Conservation (phyloP, 495 filamentous ascomycete species). For the Penicillium flavigenum region DNA sequence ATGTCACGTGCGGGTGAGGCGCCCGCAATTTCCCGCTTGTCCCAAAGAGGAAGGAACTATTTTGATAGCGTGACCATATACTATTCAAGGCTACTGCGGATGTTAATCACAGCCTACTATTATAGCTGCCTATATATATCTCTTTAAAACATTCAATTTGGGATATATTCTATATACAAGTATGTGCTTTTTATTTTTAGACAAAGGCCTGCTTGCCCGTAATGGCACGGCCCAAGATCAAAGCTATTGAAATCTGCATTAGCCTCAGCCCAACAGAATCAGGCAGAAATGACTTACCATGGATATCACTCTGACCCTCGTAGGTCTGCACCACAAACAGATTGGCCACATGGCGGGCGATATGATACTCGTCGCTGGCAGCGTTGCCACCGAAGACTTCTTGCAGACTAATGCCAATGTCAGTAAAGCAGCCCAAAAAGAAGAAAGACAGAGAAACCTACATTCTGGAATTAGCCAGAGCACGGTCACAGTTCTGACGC, state of each 20-base stretch:
- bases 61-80: conserved; percentile 10
- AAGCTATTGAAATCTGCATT: conserved; percentile 38
- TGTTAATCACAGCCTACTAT: not conserved
- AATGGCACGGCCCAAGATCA: conserved; percentile 70
- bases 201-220: conserved; percentile 70
- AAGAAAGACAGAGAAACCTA: conserved; percentile 36
- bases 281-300: conserved; percentile 59
- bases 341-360: conserved; percentile 93
- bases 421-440: conserved; percentile 11
- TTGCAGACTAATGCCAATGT: conserved; percentile 59
- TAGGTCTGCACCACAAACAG: conserved; percentile 98
- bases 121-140: not conserved
- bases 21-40: conserved; percentile 15
- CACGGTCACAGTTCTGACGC: conserved; percentile 94
- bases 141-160: not conserved
- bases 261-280: conserved; percentile 15
- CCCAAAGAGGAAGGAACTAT: conserved; percentile 20
- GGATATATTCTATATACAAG: conserved; percentile 9
- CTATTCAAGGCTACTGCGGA: not conserved
- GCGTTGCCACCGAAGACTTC: conserved; percentile 98
- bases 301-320: conserved; percentile 95
- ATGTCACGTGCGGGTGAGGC: conserved; percentile 36
- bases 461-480: conserved; percentile 74
- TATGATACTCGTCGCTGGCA: conserved; percentile 92
- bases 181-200: conserved; percentile 26